A percentile compares a stretch with the other conserved stretches of the same genome.
Conservation (phyloP, 345 rosid species). For the Eutrema japonicum region DNA sequence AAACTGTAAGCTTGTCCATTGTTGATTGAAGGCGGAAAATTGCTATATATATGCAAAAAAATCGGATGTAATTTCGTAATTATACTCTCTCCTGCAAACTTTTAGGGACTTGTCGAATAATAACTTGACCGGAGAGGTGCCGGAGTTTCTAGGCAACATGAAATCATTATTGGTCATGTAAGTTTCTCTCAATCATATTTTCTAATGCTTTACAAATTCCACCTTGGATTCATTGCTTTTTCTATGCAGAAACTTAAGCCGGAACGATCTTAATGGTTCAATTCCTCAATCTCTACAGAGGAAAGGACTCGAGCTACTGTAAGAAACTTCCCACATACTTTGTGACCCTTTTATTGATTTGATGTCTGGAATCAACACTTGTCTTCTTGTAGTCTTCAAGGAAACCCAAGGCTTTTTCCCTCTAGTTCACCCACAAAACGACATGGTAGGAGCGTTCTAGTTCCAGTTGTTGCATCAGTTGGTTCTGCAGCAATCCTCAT, state of each 20-base stretch:
- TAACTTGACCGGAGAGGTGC: constrained; percentile 53
- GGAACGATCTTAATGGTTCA: constrained; percentile 51
- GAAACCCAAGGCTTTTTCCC: constrained; percentile 18
- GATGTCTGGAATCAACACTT: background rate
- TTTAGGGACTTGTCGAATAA: constrained; percentile 66
- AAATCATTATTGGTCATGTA: constrained; percentile 49
- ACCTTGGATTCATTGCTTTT: background rate
- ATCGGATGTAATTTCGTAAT: background rate
- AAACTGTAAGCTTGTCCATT: constrained; percentile 45
- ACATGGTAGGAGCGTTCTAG: background rate
- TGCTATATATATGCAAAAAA: background rate
- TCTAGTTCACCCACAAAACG: background rate
- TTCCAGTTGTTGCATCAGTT: constrained; percentile 31
- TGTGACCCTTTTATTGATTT: background rate
- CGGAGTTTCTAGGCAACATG: constrained; percentile 52
- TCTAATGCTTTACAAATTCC: background rate
- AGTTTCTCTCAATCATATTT: constrained; percentile 32
- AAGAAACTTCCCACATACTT: constrained; percentile 1
- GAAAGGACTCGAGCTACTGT: constrained; percentile 29
- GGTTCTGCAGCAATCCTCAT: constrained; percentile 18
- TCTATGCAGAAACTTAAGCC: constrained; percentile 48
- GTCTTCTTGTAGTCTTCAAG: constrained; percentile 4
- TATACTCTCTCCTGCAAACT: background rate
- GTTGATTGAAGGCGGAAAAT: background rate
- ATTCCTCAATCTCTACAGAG: constrained; percentile 46